Base-by-base conservation (phyloP, 495 filamentous ascomycete genomes). In the Aspergillus bertholletiae region DNA sequence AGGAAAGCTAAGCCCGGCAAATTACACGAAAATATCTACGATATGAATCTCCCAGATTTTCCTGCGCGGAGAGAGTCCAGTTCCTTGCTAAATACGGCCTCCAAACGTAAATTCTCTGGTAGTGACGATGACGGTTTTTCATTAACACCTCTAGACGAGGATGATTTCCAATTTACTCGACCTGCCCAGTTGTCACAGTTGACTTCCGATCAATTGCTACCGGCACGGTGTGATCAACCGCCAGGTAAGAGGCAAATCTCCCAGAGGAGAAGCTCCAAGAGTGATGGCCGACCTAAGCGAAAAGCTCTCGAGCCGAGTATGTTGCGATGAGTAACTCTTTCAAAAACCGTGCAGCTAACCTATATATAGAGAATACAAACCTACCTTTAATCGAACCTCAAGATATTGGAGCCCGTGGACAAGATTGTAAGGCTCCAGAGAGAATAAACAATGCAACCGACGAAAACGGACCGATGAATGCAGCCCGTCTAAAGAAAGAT, bases 61-160 rank as follows among this genome's bases (percentile, higher is more conserved):
- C 44, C 24, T 30, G n/a, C 12, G 7, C 23, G 44, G 3, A 8
- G 26, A 1, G 32, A 56, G 17, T 12, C 53, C 5, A 43, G 17
- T 46, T 47, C 56, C 24, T 34, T 51, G 13, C 53, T 74, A 1
- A 79, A 76, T 46, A 75, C 74, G 17, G 82, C 80, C 13, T 76
- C 81, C 3, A 88, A 88, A 65, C 69, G 85, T 30, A 88, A 88
- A 62, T 76, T 87, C 24, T 82, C 73, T 55, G 73, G 77, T 5
- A 80, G 86, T 17, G 77, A 83, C 18, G 72, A 79, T 17, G 67
- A 74, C 8, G 34, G 27, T 24, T 61, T 64, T 43, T 51, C 47
- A 43, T 55, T 65, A 28, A 60, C 49, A 8, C 54, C 62, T 21
- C 56, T 52, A 18, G 68, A 70, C 30, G 75, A 74, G 20, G 77